A percentile compares a stretch with the other conserved stretches of the same genome.
Conservation (phyloP, 768 basidiomycete genomes). For the Podaxis sp. region DNA sequence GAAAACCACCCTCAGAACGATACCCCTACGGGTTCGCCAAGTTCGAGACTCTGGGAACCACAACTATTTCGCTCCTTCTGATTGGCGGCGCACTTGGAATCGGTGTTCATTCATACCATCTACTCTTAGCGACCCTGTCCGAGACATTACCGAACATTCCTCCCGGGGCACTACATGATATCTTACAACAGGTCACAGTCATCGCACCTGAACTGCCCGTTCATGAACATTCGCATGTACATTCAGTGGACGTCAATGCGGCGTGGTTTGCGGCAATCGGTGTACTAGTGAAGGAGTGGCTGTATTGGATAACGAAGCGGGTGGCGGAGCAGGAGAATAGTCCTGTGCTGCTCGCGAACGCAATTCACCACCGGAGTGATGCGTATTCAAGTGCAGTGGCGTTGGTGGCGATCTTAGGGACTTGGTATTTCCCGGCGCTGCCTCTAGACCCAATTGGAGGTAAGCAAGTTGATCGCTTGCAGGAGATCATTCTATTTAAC, state of each 20-base stretch:
- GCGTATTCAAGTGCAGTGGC: constrained; percentile 92
- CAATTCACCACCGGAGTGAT: constrained; percentile 96
- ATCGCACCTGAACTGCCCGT: constrained; percentile 51
- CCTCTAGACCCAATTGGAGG: constrained; percentile 96
- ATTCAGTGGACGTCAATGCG: constrained; percentile 85
- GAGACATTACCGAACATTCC: constrained; percentile 65
- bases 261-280: constrained; percentile 92
- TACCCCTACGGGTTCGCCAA: constrained; percentile 93
- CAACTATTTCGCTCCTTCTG: constrained; percentile 83
- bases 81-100: constrained; percentile 83
- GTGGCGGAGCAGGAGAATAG: constrained; percentile 92
- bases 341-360: constrained; percentile 93
- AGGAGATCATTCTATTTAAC: background rate
- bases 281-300: constrained; percentile 86
- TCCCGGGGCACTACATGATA: constrained; percentile 60
- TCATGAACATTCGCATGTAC: constrained; percentile 55
- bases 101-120: constrained; percentile 87
- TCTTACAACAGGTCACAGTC: constrained; percentile 57
- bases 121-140: constrained; percentile 72
- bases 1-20: constrained; percentile 71
- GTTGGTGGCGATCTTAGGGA: constrained; percentile 89
- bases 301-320: constrained; percentile 84
- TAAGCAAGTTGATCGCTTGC: constrained; percentile 29
- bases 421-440: constrained; percentile 79
- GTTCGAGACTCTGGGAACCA: constrained; percentile 95